Evolutionary conservation across 1,284 basidiomycete species (phyloP).

Genomic region (Ustilago shanxiensis): DNA sequence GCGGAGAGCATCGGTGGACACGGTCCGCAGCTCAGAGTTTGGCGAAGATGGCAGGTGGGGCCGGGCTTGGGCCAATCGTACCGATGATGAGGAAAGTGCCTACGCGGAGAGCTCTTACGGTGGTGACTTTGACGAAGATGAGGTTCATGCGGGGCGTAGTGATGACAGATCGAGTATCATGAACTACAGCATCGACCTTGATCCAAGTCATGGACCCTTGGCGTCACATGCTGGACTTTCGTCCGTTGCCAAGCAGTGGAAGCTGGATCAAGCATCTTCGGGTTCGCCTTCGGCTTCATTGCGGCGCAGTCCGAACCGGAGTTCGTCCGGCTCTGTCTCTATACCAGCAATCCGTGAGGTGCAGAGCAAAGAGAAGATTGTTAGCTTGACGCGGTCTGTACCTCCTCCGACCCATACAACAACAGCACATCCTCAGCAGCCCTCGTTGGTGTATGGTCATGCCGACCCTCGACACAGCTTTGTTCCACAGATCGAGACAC

Average conservation of each 20-base stretch:
- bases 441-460: background rate
- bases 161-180: background rate
- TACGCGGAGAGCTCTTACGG: constrained; percentile 47
- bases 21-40: constrained; percentile 62
- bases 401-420: constrained; percentile 14
- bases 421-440: constrained; percentile 17
- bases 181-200: constrained; percentile 21
- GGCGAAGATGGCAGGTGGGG: constrained; percentile 62
- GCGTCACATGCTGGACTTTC: constrained; percentile 22
- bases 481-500: constrained; percentile 33
- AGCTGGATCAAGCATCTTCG: constrained; percentile 19
- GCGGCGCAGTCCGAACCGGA: background rate
- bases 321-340: background rate
- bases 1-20: constrained; percentile 55
- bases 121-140: constrained; percentile 26
- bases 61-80: constrained; percentile 52
- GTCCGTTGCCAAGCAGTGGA: constrained; percentile 41
- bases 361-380: constrained; percentile 49
- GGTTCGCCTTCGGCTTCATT: background rate
- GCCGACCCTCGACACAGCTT: constrained; percentile 40
- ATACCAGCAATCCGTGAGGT: constrained; percentile 38
- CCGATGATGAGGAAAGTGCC: constrained; percentile 61
- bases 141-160: background rate
- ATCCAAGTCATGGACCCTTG: constrained; percentile 17
- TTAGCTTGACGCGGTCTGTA: constrained; percentile 49